Conservation (phyloP, 2,329 filamentous ascomycete genomes). For the Hymenoscyphus occultus region DNA sequence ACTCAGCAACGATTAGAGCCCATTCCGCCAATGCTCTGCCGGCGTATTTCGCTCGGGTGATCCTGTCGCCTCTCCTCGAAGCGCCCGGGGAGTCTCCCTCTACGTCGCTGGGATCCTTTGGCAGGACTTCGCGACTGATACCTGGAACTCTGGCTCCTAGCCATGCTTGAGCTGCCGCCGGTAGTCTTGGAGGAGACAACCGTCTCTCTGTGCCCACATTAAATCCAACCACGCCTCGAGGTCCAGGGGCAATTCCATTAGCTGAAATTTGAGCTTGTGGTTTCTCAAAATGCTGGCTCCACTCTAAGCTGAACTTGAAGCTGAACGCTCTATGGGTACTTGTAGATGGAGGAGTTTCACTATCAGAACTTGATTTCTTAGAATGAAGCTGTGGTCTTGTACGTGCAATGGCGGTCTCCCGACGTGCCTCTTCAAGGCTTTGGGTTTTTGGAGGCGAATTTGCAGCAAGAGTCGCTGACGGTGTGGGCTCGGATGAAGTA, state of each 20-base stretch:
- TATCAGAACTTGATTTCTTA: conserved; percentile 54
- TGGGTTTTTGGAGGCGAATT: conserved; percentile 43
- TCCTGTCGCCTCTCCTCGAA: conserved; percentile 18
- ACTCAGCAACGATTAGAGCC: conserved; percentile 71
- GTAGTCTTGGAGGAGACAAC: conserved; percentile 66
- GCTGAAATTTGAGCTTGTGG: conserved; percentile 9
- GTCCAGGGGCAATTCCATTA: conserved; percentile 8
- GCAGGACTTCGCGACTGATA: conserved; percentile 27
- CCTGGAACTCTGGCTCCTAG: conserved; percentile 43
- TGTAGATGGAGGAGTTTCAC: conserved; percentile 52
- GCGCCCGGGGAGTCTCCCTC: conserved; percentile 15
- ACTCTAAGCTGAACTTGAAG: conserved; percentile 74
- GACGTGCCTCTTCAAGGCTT: conserved; percentile 49
- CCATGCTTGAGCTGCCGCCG: conserved; percentile 64
- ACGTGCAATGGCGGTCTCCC: conserved; percentile 49
- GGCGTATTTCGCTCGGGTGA: conserved; percentile 54
- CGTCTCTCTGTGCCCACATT: conserved; percentile 47
- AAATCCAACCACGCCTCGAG: conserved; percentile 11
- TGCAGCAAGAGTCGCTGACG: conserved; percentile 12
- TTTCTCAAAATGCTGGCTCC: conserved; percentile 49
- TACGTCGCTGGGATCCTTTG: conserved; percentile 25
- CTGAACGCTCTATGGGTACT: conserved; percentile 46
- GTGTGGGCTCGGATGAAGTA: conserved; percentile 13
- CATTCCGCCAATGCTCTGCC: conserved; percentile 77
- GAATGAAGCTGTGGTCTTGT: conserved; percentile 40